phyloP scores from a whole-genome alignment of 1,284 basidiomycete species.

The Tausonia pullulans region DNA sequence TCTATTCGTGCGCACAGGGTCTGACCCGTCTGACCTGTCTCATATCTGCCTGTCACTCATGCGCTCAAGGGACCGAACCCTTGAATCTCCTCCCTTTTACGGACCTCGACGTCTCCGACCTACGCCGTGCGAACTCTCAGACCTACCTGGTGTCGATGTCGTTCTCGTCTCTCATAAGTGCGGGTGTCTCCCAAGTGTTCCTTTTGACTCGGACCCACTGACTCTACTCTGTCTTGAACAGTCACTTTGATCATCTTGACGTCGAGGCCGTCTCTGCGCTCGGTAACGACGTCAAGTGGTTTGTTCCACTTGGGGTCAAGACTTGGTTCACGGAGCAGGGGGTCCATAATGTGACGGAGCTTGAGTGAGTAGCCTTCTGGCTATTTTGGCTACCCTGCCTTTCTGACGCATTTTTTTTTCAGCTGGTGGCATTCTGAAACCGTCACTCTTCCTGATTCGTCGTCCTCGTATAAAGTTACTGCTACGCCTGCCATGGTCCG shows the following conservation, averaged over 20 bases:
- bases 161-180: conserved; percentile 39
- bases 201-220: not conserved
- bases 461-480: conserved; percentile 28
- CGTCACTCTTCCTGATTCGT: conserved; percentile 21
- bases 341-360: conserved; percentile 30
- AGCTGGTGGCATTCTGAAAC: conserved; percentile 34
- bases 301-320: conserved; percentile 31
- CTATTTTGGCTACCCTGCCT: not conserved
- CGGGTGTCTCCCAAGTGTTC: conserved; percentile 11
- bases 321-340: conserved; percentile 28
- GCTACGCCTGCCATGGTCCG: conserved; percentile 30
- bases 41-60: not conserved
- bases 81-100: conserved; percentile 28
- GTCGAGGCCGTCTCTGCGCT: conserved; percentile 30
- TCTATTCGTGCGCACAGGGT: not conserved
- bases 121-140: conserved; percentile 34
- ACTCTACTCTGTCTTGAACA: conserved; percentile 3
- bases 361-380: conserved; percentile 26
- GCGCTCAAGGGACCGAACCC: conserved; percentile 29
- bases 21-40: not conserved
- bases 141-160: conserved; percentile 36
- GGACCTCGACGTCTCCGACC: conserved; percentile 36
- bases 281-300: conserved; percentile 32
- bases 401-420: not conserved
- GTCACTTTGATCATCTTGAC: conserved; percentile 35